Conservation (phyloP, 2,329 filamentous ascomycete genomes). For the Cercospora janseana region DNA sequence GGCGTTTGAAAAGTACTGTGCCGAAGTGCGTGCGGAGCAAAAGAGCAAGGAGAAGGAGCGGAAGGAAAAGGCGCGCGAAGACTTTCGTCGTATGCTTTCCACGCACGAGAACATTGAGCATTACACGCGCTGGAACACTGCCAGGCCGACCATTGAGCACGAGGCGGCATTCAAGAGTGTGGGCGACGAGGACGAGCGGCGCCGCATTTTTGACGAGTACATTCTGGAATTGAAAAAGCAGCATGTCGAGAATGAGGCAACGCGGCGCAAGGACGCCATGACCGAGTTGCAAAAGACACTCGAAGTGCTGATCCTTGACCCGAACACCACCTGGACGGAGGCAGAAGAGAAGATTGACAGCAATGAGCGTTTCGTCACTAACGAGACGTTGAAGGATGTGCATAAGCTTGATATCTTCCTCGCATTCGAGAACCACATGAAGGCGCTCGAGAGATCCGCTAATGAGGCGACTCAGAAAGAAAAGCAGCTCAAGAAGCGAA, state of each 20-base stretch:
- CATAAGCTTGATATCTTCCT: conserved; percentile 87
- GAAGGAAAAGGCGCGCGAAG: conserved; percentile 82
- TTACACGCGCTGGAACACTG: conserved; percentile 96
- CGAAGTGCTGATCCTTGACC: conserved; percentile 77
- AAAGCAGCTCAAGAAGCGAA: conserved; percentile 74
- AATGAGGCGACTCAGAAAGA: conserved; percentile 88
- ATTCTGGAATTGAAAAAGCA: conserved; percentile 77
- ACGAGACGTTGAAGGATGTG: conserved; percentile 81
- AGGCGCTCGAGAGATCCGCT: conserved; percentile 81
- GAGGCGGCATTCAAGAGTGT: conserved; percentile 95
- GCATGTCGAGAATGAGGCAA: conserved; percentile 71
- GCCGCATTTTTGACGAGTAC: conserved; percentile 92
- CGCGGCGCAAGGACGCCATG: conserved; percentile 74
- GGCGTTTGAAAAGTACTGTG: conserved; percentile 92
- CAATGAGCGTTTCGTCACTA: conserved; percentile 72
- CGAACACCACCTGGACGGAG: conserved; percentile 92
- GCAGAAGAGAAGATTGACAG: conserved; percentile 78
- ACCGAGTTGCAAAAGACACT: conserved; percentile 77
- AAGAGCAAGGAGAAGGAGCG: conserved; percentile 93
- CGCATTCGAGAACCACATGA: conserved; percentile 93
- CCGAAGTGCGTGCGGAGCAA: conserved; percentile 86
- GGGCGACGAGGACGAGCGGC: conserved; percentile 79
- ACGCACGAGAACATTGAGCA: conserved; percentile 96
- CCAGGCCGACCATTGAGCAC: conserved; percentile 86
- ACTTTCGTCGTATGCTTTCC: conserved; percentile 94